Conservation (phyloP, 805 yeast species). For the Naumovozyma castellii region DNA sequence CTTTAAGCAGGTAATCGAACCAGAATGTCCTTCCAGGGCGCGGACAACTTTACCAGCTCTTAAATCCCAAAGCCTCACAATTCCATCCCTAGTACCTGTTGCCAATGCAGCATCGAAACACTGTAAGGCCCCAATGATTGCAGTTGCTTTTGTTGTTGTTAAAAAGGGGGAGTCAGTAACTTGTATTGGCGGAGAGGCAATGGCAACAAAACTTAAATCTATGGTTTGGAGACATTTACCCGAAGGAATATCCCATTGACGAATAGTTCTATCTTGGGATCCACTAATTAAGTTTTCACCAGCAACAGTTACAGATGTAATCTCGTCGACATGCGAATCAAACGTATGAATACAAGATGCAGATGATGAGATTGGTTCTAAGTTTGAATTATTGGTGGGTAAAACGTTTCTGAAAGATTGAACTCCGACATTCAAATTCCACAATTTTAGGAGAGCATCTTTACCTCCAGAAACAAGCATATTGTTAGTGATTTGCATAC, state of each 20-base stretch:
- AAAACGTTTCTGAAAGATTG: constrained; percentile 12
- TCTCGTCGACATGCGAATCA: constrained; percentile 57
- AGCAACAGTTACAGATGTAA: constrained; percentile 52
- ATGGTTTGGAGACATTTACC: constrained; percentile 64
- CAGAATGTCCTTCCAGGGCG: constrained; percentile 57
- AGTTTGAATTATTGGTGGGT: constrained; percentile 13
- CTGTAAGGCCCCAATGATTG: constrained; percentile 58
- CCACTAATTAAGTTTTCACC: constrained; percentile 53
- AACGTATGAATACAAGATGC: constrained; percentile 39
- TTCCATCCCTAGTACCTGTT: constrained; percentile 68
- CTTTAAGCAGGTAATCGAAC: constrained; percentile 56
- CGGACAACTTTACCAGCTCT: constrained; percentile 59
- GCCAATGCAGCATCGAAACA: constrained; percentile 71
- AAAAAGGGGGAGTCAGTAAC: constrained; percentile 3
- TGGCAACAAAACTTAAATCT: constrained; percentile 39
- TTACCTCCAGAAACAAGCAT: constrained; percentile 42
- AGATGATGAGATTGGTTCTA: constrained; percentile 8
- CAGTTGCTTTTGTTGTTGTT: neutral
- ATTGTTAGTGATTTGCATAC: constrained; percentile 51
- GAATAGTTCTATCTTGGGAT: constrained; percentile 58
- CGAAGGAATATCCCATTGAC: constrained; percentile 64
- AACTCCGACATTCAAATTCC: constrained; percentile 39
- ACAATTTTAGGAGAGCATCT: constrained; percentile 53
- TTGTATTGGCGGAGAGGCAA: constrained; percentile 6
- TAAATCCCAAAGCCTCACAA: constrained; percentile 68